phyloP scores from a whole-genome alignment of 441 rosid species.

The Bocquillonia castaneifolia region DNA sequence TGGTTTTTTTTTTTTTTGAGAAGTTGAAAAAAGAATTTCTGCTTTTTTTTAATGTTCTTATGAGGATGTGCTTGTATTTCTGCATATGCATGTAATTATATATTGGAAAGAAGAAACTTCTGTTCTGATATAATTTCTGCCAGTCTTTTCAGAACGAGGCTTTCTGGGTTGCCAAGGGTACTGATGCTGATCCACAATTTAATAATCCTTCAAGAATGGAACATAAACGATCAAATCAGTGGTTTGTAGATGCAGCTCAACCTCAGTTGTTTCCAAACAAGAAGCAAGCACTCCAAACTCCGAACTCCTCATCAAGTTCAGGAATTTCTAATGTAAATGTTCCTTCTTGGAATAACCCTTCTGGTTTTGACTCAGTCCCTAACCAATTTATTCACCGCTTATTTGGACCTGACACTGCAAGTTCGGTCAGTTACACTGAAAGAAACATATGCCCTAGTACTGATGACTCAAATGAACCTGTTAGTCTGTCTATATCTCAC shows the following conservation, averaged over 20 bases:
- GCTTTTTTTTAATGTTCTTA: neutral
- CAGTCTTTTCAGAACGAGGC: slow-evolving; percentile 52
- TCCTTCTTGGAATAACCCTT: slow-evolving; percentile 42
- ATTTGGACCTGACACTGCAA: slow-evolving; percentile 46
- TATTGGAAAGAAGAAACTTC: slow-evolving; percentile 11
- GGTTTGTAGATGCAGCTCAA: slow-evolving; percentile 53
- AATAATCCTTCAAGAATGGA: slow-evolving; percentile 48
- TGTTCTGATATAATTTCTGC: slow-evolving; percentile 14
- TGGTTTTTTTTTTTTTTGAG: neutral
- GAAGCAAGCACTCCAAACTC: slow-evolving; percentile 50
- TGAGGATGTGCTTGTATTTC: neutral
- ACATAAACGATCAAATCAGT: slow-evolving; percentile 56
- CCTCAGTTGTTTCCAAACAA: slow-evolving; percentile 53
- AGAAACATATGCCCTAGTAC: slow-evolving; percentile 45
- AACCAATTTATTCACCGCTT: slow-evolving; percentile 44
- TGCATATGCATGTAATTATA: neutral
- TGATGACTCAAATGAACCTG: slow-evolving; percentile 37
- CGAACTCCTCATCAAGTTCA: slow-evolving; percentile 33
- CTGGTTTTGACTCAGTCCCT: slow-evolving; percentile 40
- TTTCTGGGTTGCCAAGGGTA: slow-evolving; percentile 49
- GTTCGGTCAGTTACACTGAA: slow-evolving; percentile 37
- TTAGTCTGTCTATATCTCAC: slow-evolving; percentile 49
- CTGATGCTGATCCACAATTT: slow-evolving; percentile 41
- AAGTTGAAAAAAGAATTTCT: neutral
- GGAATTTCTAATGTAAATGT: slow-evolving; percentile 33